These are phyloP conservation scores for Apiospora phragmitis DNA, from an alignment of 2,329 filamentous ascomycete species.

Conservation along the genomic window DNA sequence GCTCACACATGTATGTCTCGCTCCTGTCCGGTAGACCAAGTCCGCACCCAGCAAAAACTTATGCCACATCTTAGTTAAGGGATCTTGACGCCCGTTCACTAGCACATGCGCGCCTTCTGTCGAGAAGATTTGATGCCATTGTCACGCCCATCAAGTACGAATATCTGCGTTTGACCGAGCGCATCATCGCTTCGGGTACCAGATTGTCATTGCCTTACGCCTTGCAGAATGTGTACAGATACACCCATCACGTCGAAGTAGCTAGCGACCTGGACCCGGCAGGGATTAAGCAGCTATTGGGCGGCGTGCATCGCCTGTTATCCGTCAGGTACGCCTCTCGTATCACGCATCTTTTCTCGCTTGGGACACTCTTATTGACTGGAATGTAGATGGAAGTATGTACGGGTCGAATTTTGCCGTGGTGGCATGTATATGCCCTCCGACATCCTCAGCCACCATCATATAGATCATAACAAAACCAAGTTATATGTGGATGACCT, in stretches of 20 bases:
- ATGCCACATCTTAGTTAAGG: slow-evolving; percentile 34
- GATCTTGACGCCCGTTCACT: slow-evolving; percentile 37
- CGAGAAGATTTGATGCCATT: slow-evolving; percentile 40
- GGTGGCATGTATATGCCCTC: slow-evolving; percentile 38
- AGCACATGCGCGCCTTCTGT: slow-evolving; percentile 37
- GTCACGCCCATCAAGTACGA: slow-evolving; percentile 45
- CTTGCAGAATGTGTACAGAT: slow-evolving; percentile 35
- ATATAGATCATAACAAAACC: slow-evolving; percentile 29
- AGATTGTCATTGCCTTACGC: slow-evolving; percentile 33
- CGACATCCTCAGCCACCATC: slow-evolving; percentile 36
- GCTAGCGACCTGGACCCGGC: slow-evolving; percentile 40
- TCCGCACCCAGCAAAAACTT: background rate
- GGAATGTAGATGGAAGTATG: slow-evolving; percentile 39
- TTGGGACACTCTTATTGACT: background rate
- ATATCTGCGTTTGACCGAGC: slow-evolving; percentile 37
- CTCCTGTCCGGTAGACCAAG: background rate
- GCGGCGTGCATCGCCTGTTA: slow-evolving; percentile 35
- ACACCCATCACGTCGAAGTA: slow-evolving; percentile 43
- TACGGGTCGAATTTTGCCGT: slow-evolving; percentile 29
- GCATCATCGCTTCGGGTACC: slow-evolving; percentile 37
- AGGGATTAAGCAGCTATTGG: slow-evolving; percentile 37
- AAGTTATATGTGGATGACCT: slow-evolving; percentile 42
- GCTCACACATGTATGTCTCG: slow-evolving; percentile 38
- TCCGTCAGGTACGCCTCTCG: slow-evolving; percentile 38
- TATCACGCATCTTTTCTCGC: background rate